A percentile compares a stretch with the other conserved stretches of the same genome.
phyloP scores from a whole-genome alignment of 805 yeast species.

The Zygosaccharomyces siamensis region DNA sequence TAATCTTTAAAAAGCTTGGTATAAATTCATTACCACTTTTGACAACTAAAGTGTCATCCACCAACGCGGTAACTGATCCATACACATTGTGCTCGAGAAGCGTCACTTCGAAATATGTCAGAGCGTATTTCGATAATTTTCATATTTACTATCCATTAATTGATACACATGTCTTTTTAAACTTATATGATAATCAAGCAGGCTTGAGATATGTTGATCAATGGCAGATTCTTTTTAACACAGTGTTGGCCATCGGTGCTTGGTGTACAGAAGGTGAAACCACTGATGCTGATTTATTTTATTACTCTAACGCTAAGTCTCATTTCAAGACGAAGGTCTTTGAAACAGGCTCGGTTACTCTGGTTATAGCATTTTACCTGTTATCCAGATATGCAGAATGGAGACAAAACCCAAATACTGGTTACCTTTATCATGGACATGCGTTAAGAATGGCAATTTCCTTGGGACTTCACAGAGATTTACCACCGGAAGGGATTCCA shows the following conservation, averaged over 20 bases:
- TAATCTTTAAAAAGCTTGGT: constrained; percentile 46
- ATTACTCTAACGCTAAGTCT: constrained; percentile 50
- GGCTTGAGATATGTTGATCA: constrained; percentile 40
- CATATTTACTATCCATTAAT: constrained; percentile 61
- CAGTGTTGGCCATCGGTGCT: constrained; percentile 62
- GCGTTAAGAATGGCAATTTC: constrained; percentile 65
- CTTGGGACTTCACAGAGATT: constrained; percentile 55
- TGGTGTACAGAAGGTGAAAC: constrained; percentile 59
- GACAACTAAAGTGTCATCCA: background rate
- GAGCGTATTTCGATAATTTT: constrained; percentile 52
- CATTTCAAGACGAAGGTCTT: constrained; percentile 44
- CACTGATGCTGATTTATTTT: constrained; percentile 46
- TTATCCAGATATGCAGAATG: constrained; percentile 59
- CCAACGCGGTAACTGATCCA: constrained; percentile 6
- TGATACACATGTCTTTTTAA: constrained; percentile 49
- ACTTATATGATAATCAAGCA: constrained; percentile 39
- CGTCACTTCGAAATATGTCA: constrained; percentile 34
- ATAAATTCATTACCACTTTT: constrained; percentile 15
- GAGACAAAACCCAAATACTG: constrained; percentile 61
- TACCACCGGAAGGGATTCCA: constrained; percentile 14
- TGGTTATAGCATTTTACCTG: constrained; percentile 49
- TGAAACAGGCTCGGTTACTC: constrained; percentile 55
- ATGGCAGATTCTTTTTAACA: constrained; percentile 52
- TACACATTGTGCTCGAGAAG: constrained; percentile 13
- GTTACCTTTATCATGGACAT: constrained; percentile 63